These are phyloP conservation scores for Chenopodium berlandieri DNA, from an alignment of 148 eudicot species.

Conservation along the genomic window DNA sequence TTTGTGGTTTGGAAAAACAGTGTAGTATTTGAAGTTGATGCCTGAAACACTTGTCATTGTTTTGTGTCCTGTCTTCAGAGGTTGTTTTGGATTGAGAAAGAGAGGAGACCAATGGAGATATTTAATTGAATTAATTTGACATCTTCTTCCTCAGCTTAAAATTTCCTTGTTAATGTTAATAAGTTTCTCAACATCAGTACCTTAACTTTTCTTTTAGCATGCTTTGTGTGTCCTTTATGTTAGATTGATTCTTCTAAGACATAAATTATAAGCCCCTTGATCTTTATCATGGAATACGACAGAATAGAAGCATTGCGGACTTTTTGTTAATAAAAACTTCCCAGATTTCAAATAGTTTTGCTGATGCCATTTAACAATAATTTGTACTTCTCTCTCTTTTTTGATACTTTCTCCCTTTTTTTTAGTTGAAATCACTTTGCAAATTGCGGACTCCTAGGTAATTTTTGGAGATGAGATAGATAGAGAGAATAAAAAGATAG, in stretches of 20 bases:
- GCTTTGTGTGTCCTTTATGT: background rate
- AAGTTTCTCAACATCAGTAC: background rate
- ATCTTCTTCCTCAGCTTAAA: background rate
- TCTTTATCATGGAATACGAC: background rate
- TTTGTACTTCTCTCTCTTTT: background rate
- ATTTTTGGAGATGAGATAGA: too few relatives aligned
- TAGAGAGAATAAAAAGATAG: too few relatives aligned
- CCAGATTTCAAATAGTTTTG: background rate
- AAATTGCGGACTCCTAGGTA: too few relatives aligned
- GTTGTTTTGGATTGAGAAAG: background rate
- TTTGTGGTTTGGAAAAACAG: background rate
- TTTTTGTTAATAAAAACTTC: background rate
- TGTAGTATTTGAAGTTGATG: background rate
- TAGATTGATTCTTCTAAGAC: background rate
- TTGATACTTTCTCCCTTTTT: background rate
- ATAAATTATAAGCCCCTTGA: background rate
- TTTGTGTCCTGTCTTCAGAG: background rate
- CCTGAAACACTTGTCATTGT: background rate
- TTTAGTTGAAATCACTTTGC: too few relatives aligned
- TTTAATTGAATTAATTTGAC: background rate
- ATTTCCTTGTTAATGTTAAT: background rate
- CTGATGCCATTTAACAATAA: background rate
- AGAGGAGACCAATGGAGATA: background rate
- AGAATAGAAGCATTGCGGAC: background rate
- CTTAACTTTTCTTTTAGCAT: background rate